These are phyloP conservation scores for Thalassiosira oceanica DNA, from an alignment of 352 stramenopile genomes.

Conservation along the genomic window DNA sequence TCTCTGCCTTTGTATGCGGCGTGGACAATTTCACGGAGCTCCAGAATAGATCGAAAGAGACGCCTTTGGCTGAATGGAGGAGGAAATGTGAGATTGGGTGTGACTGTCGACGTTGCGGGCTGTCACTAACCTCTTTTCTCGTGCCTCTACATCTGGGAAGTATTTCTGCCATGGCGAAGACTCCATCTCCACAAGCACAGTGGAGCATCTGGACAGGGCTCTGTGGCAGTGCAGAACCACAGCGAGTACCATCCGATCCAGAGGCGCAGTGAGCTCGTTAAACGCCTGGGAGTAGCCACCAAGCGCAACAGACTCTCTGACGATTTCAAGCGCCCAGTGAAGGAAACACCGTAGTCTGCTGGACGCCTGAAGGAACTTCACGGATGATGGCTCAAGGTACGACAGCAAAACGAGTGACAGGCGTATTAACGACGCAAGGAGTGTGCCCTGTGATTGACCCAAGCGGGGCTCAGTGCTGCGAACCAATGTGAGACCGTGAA, in stretches of 20 bases:
- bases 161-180: constrained; percentile 51
- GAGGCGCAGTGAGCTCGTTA: constrained; percentile 60
- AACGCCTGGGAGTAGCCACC: constrained; percentile 65
- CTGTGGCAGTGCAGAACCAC: constrained; percentile 76
- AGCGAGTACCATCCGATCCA: constrained; percentile 72
- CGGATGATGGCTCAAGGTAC: constrained; percentile 72
- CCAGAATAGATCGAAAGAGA: constrained; percentile 48
- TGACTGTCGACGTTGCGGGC: too few species aligned
- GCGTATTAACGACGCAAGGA: constrained; percentile 69
- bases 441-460: constrained; percentile 69
- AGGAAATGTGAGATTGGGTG: background rate
- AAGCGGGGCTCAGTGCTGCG: constrained; percentile 69
- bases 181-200: constrained; percentile 73
- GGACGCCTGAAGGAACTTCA: constrained; percentile 74
- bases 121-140: constrained; percentile 58
- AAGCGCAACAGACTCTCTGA: constrained; percentile 66
- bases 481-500: constrained; percentile 75
- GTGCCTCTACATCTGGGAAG: constrained; percentile 60
- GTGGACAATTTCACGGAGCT: constrained; percentile 74
- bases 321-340: constrained; percentile 70
- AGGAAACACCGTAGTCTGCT: constrained; percentile 75
- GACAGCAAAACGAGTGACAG: constrained; percentile 73
- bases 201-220: constrained; percentile 64
- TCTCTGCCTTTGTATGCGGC: constrained; percentile 61
- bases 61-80: constrained; percentile 4